These are phyloP conservation scores for Vitellaria paradoxa DNA, from an alignment of 179 eudicot genomes.

Conservation along the genomic window DNA sequence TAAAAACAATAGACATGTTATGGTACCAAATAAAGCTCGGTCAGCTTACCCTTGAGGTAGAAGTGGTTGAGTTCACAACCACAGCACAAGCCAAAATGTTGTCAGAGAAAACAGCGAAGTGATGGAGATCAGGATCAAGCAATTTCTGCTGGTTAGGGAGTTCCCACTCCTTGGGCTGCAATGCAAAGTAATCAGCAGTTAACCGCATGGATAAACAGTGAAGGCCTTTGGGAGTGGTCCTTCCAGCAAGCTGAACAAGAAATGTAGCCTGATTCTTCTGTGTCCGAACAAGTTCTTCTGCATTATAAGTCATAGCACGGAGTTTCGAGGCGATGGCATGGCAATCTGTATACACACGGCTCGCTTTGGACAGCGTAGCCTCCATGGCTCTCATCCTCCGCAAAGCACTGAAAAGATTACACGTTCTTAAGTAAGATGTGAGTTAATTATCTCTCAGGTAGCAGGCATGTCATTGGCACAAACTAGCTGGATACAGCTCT, in stretches of 20 bases:
- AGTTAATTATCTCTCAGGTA: background rate
- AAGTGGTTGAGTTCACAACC: conserved; percentile 84
- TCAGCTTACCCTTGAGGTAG: conserved; percentile 58
- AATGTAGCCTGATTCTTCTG: conserved; percentile 63
- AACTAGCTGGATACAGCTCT: background rate
- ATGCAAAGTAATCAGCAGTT: conserved; percentile 70
- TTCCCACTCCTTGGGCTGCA: conserved; percentile 52
- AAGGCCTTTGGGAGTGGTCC: conserved; percentile 95
- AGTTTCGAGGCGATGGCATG: conserved; percentile 70
- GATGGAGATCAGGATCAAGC: conserved; percentile 52
- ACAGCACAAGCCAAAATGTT: conserved; percentile 86
- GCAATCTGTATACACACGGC: conserved; percentile 74
- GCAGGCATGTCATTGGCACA: background rate
- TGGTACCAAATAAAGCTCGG: background rate
- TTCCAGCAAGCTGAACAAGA: conserved; percentile 82
- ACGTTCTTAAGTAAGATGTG: background rate
- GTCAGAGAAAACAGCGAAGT: conserved; percentile 90
- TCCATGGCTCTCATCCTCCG: conserved; percentile 76
- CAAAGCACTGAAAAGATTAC: conserved; percentile 43
- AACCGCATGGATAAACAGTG: conserved; percentile 98
- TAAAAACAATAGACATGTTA: background rate
- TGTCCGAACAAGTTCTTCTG: conserved; percentile 73
- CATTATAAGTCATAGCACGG: conserved; percentile 81
- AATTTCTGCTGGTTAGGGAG: conserved; percentile 58
- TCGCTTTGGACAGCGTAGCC: conserved; percentile 65